These are phyloP conservation scores for Acanthamoeba lenticulata DNA, from an alignment of 208 protist genomes.

Conservation along the genomic window DNA sequence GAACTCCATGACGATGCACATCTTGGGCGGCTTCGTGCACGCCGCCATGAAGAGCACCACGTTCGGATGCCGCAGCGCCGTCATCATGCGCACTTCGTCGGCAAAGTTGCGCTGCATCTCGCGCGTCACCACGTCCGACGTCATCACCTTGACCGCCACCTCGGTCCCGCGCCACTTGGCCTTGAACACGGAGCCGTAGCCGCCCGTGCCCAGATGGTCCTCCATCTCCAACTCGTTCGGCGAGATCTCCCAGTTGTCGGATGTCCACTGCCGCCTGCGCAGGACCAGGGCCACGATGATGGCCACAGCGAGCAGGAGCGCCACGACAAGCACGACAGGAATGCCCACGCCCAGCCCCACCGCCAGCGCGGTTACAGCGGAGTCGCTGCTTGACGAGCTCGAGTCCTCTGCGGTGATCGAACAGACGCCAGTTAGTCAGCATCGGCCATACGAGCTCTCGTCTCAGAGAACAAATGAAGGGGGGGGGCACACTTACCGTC, in stretches of 20 bases:
- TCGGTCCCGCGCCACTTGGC: constrained; percentile 46
- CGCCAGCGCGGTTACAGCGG: neutral
- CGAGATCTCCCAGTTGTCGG: constrained; percentile 11
- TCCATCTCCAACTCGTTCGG: constrained; percentile 17
- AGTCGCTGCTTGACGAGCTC: neutral
- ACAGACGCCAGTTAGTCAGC: neutral
- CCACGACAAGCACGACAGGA: neutral
- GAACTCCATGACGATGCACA: constrained; percentile 60
- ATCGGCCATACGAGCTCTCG: too few species aligned
- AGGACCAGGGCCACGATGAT: neutral
- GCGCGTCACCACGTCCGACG: neutral
- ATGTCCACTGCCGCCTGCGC: neutral
- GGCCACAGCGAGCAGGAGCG: neutral
- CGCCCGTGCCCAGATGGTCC: neutral
- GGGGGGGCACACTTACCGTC: neutral
- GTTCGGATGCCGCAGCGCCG: constrained; percentile 31
- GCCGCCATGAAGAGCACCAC: constrained; percentile 53
- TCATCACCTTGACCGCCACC: constrained; percentile 54
- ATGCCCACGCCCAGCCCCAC: neutral
- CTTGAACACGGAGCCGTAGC: neutral
- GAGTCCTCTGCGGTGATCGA: neutral
- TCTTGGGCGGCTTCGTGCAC: neutral
- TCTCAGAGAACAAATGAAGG: neutral
- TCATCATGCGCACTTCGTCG: constrained; percentile 58
- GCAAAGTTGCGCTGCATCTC: constrained; percentile 40